Evolutionary conservation across 495 filamentous ascomycete species (phyloP).

Genomic region (Terfezia claveryi): DNA sequence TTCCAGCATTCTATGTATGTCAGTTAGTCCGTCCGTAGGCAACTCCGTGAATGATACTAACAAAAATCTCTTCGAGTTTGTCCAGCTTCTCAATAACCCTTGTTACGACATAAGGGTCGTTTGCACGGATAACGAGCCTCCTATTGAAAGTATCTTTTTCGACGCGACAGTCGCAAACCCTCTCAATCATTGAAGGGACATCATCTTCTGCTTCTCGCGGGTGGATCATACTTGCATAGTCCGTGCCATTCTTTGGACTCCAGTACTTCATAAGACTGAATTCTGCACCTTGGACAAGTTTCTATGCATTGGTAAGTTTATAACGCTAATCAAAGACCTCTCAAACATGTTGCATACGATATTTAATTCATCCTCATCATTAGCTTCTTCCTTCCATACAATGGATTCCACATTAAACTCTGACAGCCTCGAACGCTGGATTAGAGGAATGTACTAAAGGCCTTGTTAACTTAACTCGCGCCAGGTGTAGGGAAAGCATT

Average conservation of each 20-base stretch:
- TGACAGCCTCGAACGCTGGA: slow-evolving; percentile 11
- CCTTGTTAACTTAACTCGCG: too few species aligned
- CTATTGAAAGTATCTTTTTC: slow-evolving; percentile 8
- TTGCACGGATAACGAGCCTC: slow-evolving; percentile 12
- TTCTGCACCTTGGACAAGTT: too few species aligned
- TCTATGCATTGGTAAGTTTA: too few species aligned
- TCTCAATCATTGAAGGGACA: slow-evolving; percentile 8
- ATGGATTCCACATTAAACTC: slow-evolving; percentile 9
- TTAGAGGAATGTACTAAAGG: slow-evolving; percentile 8
- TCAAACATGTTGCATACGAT: too few species aligned
- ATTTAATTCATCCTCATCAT: slow-evolving; percentile 2
- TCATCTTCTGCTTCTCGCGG: slow-evolving; percentile 8
- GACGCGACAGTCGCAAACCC: slow-evolving; percentile 9
- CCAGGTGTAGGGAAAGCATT: background rate
- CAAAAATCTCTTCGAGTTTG: slow-evolving; percentile 15
- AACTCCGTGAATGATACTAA: background rate
- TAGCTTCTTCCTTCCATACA: slow-evolving; percentile 5
- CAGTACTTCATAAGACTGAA: background rate
- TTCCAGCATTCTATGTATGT: slow-evolving; percentile 7
- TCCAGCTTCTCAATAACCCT: slow-evolving; percentile 8
- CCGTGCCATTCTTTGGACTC: slow-evolving; percentile 7
- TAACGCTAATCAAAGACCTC: too few species aligned
- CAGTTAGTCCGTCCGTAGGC: background rate
- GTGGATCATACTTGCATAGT: slow-evolving; percentile 10
- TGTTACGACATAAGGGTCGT: slow-evolving; percentile 4